A percentile compares a stretch with the other conserved stretches of the same genome.
Conservation (phyloP, 495 filamentous ascomycete genomes). For the Penicillium macrosclerotiorum region DNA sequence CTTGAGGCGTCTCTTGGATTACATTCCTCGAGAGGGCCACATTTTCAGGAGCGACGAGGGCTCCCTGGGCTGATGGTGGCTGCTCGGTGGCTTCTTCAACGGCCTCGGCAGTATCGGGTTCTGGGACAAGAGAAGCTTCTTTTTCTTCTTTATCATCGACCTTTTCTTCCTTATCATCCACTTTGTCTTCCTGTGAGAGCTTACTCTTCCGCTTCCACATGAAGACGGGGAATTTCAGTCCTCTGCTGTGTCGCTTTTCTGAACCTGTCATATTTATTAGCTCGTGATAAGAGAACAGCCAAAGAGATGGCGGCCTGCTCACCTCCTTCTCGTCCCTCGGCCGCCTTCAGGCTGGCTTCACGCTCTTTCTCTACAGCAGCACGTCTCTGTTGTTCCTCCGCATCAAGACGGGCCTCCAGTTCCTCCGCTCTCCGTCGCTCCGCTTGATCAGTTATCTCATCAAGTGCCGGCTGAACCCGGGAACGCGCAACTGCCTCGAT, state of each 20-base stretch:
- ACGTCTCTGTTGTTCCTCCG: conserved; percentile 46
- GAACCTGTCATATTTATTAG: conserved; percentile 51
- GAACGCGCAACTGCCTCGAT: conserved; percentile 77
- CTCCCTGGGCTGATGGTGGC: conserved; percentile 6
- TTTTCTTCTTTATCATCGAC: no score
- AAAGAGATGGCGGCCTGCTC: no score
- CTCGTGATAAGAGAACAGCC: conserved; percentile 24
- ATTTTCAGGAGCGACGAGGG: neutral
- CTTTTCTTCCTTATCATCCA: conserved; percentile 8
- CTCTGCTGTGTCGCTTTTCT: conserved; percentile 29
- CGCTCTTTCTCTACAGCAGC: conserved; percentile 51
- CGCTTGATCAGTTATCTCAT: conserved; percentile 78
- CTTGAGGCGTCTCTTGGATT: no score
- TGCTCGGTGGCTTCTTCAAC: conserved; percentile 8
- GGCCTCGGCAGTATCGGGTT: conserved; percentile 3
- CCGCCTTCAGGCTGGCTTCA: conserved; percentile 50
- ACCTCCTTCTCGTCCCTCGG: conserved; percentile 44
- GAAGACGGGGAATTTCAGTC: conserved; percentile 29
- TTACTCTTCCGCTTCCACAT: conserved; percentile 32
- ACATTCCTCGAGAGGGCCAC: no score
- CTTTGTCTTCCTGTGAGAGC: conserved; percentile 12
- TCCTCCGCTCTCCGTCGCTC: conserved; percentile 64
- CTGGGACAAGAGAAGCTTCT: no score
- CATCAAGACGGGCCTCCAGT: conserved; percentile 54
- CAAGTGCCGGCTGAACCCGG: conserved; percentile 84